A percentile compares a stretch with the other conserved stretches of the same genome.
These are phyloP conservation scores for Chaetomium strumarium DNA, from an alignment of 2,329 filamentous ascomycete genomes.

Conservation along the genomic window DNA sequence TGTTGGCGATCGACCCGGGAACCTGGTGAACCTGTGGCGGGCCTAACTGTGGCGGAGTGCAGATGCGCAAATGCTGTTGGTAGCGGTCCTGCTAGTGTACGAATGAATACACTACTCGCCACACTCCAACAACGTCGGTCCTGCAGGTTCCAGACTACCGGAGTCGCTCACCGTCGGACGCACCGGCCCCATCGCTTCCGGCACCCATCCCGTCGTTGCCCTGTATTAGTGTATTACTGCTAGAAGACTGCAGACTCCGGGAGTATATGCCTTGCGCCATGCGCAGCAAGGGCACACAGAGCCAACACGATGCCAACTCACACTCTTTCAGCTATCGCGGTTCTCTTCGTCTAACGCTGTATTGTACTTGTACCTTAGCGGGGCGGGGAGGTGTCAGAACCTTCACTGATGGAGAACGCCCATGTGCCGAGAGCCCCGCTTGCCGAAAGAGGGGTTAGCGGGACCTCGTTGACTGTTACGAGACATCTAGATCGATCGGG, in stretches of 20 bases:
- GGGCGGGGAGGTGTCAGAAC: too few species aligned
- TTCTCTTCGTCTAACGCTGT: too few species aligned
- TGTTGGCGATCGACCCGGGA: slow-evolving; percentile 14
- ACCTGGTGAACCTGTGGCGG: too few species aligned
- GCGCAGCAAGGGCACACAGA: background rate
- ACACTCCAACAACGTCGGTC: slow-evolving; percentile 15
- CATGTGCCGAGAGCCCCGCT: background rate
- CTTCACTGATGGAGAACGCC: too few species aligned
- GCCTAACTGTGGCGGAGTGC: slow-evolving; percentile 40
- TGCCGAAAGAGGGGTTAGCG: background rate
- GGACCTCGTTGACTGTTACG: too few species aligned
- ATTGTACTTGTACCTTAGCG: too few species aligned
- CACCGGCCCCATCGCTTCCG: background rate
- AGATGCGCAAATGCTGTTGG: slow-evolving; percentile 13
- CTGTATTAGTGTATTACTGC: background rate
- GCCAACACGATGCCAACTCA: slow-evolving; percentile 5
- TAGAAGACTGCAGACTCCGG: background rate
- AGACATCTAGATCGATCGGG: too few species aligned
- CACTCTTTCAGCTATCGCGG: slow-evolving; percentile 1
- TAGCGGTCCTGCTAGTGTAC: slow-evolving; percentile 16
- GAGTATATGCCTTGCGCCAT: slow-evolving; percentile 19
- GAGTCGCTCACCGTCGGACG: slow-evolving; percentile 8
- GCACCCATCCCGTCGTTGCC: too few species aligned
- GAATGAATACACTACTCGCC: slow-evolving; percentile 15
- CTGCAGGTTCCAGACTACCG: slow-evolving; percentile 8